These are phyloP conservation scores for Cyphellophora attinorum DNA, from an alignment of 2,329 filamentous ascomycete genomes.

Conservation along the genomic window DNA sequence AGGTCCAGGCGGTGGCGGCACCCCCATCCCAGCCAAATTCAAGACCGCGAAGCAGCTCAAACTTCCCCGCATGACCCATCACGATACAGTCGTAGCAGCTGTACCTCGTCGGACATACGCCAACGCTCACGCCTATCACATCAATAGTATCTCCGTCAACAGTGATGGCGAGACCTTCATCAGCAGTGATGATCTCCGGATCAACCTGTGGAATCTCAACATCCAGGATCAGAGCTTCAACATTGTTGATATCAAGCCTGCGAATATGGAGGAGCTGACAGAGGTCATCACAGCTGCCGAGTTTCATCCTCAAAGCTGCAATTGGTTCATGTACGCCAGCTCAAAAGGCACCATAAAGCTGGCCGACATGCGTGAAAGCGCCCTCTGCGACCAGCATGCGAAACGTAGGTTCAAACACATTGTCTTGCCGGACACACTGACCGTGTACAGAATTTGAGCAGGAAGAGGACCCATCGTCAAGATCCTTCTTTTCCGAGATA, in stretches of 20 bases:
- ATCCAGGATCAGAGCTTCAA: slow-evolving; percentile 99
- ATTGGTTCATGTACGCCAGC: slow-evolving; percentile 99
- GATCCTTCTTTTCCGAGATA: slow-evolving; percentile 98
- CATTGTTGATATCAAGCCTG: slow-evolving; percentile 98
- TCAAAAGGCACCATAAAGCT: slow-evolving; percentile 98
- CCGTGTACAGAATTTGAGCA: slow-evolving; percentile 77
- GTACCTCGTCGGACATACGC: slow-evolving; percentile 94
- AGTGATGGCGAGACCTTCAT: slow-evolving; percentile 99
- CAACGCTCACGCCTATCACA: slow-evolving; percentile 97
- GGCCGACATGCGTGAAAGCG: slow-evolving; percentile 95
- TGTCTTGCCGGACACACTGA: slow-evolving; percentile 2
- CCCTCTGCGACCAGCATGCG: slow-evolving; percentile 87
- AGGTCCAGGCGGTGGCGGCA: slow-evolving; percentile 62
- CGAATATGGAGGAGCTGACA: slow-evolving; percentile 98
- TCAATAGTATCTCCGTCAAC: slow-evolving; percentile 99
- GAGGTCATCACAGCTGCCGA: slow-evolving; percentile 98
- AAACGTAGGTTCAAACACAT: slow-evolving; percentile 58
- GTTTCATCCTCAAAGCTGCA: slow-evolving; percentile 94
- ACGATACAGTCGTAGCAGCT: slow-evolving; percentile 95
- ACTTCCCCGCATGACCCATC: slow-evolving; percentile 89
- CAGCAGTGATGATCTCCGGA: slow-evolving; percentile 92
- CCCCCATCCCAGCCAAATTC: slow-evolving; percentile 65
- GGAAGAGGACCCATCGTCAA: slow-evolving; percentile 92
- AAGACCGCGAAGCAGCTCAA: slow-evolving; percentile 75
- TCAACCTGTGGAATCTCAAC: slow-evolving; percentile 98